Base-by-base conservation (phyloP, 2,329 filamentous ascomycete species). In the Talaromyces sp. region DNA sequence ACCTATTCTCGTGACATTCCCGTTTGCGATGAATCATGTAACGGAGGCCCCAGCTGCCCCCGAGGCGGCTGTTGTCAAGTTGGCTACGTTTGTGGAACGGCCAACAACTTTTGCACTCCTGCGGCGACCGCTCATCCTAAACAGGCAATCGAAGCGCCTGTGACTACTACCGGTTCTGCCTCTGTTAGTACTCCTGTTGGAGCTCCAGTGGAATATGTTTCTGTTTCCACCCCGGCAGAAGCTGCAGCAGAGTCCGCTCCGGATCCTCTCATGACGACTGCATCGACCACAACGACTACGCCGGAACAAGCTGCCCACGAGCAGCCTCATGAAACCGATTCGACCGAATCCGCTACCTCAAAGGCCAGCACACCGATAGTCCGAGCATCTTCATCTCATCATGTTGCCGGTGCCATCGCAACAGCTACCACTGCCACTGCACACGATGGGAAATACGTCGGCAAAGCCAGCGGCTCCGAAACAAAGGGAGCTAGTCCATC, bases 51-150 rank as follows among this genome's bases (percentile, higher is more conserved):
- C 27, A 61, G 7, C 40, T 67, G 65, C 19, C 38, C 61, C 19
- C 59, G 40, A 31, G 65, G 65, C n/a, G 65, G 65, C 3, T 67
- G 65, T 22, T 67, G 65, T 40, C 65, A 67, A 47, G 19, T 34
- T 29, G 65, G 65, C 19, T 67, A 67, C 31, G 27, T 67, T 36
- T 67, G 65, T 36, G 65, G 65, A 19, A 45, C 40, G 0, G 51
- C 61, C 45, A 64, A 67, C 27, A 43, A 67, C 58, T 64, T 64
- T 49, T 67, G 65, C 61, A 63, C 64, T 31, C 64, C 64, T 45
- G 53, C 61, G 2, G 15, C 61, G 1, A 40, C 61, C 10, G 19
- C 49, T 43, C 27, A 36, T 40, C 47, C 60, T 1, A 25, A 22
- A 4, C 36, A 51, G 7, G 31, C 11, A n/a, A 17, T 36, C 2